Evolutionary conservation across 2,329 filamentous ascomycete genomes (phyloP).

Genomic region (Cladosporium sphaerospermum): DNA sequence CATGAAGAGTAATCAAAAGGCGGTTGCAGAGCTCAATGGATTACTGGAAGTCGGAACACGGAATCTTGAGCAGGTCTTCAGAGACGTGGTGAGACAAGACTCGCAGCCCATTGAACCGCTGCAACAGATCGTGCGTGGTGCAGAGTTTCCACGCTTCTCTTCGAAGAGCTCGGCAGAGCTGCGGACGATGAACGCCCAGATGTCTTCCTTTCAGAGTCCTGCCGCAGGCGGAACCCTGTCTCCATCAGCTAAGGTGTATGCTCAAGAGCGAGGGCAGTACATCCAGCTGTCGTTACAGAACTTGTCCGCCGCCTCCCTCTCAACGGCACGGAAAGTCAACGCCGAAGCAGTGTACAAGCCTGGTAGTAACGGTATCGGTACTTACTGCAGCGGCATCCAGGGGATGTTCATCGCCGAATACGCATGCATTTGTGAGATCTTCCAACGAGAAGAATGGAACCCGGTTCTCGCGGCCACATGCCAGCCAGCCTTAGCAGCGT

Average conservation of each 20-base stretch:
- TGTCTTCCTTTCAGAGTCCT: constrained; percentile 25
- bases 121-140: constrained; percentile 83
- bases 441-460: constrained; percentile 78
- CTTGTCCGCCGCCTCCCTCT: constrained; percentile 75
- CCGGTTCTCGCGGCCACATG: constrained; percentile 73
- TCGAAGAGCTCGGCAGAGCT: constrained; percentile 71
- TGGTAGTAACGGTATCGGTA: constrained; percentile 85
- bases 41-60: constrained; percentile 73
- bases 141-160: constrained; percentile 67
- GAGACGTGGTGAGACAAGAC: constrained; percentile 71
- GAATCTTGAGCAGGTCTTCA: constrained; percentile 79
- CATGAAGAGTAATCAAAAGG: constrained; percentile 83
- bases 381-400: constrained; percentile 82
- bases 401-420: constrained; percentile 83
- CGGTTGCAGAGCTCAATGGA: constrained; percentile 70
- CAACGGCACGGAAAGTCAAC: constrained; percentile 65
- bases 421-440: constrained; percentile 82
- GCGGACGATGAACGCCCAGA: constrained; percentile 63
- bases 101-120: constrained; percentile 78
- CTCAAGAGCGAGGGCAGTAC: constrained; percentile 80
- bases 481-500: constrained; percentile 69
- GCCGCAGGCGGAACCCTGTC: constrained; percentile 24
- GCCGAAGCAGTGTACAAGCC: constrained; percentile 78
- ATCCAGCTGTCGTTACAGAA: constrained; percentile 77
- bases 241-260: constrained; percentile 73